phyloP scores from a whole-genome alignment of 1,284 basidiomycete species.

The Cutaneotrichosporon mucoides region DNA sequence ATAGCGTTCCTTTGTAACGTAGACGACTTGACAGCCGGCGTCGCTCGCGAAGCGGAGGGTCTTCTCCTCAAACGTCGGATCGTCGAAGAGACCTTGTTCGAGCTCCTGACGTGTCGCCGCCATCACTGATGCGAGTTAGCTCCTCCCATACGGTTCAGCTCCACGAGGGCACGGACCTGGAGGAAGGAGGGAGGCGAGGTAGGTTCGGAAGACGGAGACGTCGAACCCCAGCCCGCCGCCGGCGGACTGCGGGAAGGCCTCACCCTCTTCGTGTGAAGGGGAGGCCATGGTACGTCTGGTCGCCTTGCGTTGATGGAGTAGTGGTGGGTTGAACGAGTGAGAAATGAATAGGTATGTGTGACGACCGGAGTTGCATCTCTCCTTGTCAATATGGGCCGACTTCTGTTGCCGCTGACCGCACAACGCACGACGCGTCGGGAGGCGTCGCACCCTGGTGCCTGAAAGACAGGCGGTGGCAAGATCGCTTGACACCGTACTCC shows the following conservation, averaged over 20 bases:
- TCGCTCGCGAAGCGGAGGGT: constrained; percentile 43
- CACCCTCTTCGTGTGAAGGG: constrained; percentile 29
- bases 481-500: too few relatives aligned
- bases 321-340: not conserved
- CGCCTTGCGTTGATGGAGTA: not conserved
- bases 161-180: constrained; percentile 31
- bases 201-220: constrained; percentile 38
- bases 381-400: too few relatives aligned
- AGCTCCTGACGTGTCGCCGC: constrained; percentile 40
- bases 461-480: too few relatives aligned
- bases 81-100: constrained; percentile 40
- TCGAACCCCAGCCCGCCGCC: constrained; percentile 36
- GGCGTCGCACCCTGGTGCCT: too few relatives aligned
- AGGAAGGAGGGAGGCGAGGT: constrained; percentile 37
- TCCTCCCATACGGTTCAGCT: not conserved
- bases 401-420: too few relatives aligned
- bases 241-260: constrained; percentile 13
- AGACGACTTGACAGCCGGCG: constrained; percentile 44
- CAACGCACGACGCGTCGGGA: too few relatives aligned
- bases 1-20: constrained; percentile 41
- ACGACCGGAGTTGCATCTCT: too few relatives aligned
- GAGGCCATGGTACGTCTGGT: constrained; percentile 16
- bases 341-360: too few relatives aligned
- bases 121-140: constrained; percentile 37
- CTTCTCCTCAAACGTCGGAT: constrained; percentile 47